Base-by-base conservation (phyloP, 257 asterid species). In the Przewalskia tangutica region DNA sequence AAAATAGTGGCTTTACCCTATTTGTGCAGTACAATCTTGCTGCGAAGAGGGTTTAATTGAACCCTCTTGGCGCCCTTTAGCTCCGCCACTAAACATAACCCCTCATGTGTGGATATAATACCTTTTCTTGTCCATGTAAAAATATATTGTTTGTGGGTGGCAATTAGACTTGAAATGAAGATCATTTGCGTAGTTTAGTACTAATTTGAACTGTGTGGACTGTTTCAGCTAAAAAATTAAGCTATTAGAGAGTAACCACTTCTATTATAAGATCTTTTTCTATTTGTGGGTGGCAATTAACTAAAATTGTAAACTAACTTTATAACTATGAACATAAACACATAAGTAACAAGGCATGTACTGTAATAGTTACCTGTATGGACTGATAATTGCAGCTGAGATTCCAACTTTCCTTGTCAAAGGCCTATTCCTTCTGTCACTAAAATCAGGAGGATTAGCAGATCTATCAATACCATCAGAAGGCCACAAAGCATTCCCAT, bases 401-500 rank as follows among this genome's bases (percentile, higher is more conserved):
- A 95, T 89, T 34, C 92, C 95, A 58, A 92, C 80, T 86, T 95
- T 95, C 60, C 99, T 84, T 42, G 98, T 94, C 84, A 95, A 84
- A 18, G 97, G 98, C 71, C 88, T 92, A 89, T 92, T 95, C 81
- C 97, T 92, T 81, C 90, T 82, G 83, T 90, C 95, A 66, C 87
- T 88, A 63, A 95, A 95, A 90, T 91, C 97, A 0, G 97, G 99
- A 7, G 96, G 95, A 14, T 81, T 90, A 59, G 88, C 87, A 68
- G 88, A 88, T 50, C 92, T 87, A 23, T 92, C 97, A 38, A 77
- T 84, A 23, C 92, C 98, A 7, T 92, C 98, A 58, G 92, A 89
- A 0, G 97, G 98, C 99, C 98, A 95, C 77, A 92, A 82, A 50
- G 98, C 98, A 83, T 94, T 95, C 12, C 99, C 99, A 84, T 95